These are phyloP conservation scores for Colletotrichum euphorbiae DNA, from an alignment of 2,329 filamentous ascomycete species.

Conservation along the genomic window DNA sequence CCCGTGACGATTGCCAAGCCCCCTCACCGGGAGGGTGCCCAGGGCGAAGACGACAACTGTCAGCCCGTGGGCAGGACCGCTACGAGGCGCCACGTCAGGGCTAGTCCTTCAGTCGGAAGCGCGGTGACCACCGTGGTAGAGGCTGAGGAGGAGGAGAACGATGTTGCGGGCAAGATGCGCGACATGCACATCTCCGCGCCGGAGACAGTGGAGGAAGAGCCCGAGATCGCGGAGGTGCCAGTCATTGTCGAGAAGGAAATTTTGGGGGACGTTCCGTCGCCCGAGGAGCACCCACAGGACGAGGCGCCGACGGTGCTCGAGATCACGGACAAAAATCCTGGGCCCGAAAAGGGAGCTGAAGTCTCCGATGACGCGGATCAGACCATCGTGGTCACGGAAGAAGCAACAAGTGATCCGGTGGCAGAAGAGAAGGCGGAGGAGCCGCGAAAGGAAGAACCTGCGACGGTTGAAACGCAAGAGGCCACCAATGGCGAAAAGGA, in stretches of 20 bases:
- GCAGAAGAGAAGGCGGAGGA: slow-evolving; percentile 27
- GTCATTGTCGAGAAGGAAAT: slow-evolving; percentile 55
- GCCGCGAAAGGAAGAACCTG: neutral
- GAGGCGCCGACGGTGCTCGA: slow-evolving; percentile 34
- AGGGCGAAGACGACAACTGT: slow-evolving; percentile 60
- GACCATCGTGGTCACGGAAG: neutral
- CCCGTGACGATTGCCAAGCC: slow-evolving; percentile 52
- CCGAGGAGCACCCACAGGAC: slow-evolving; percentile 43
- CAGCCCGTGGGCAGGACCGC: slow-evolving; percentile 72
- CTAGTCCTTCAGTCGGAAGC: slow-evolving; percentile 82
- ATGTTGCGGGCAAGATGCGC: slow-evolving; percentile 58
- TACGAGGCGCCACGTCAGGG: slow-evolving; percentile 83
- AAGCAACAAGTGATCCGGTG: slow-evolving; percentile 6
- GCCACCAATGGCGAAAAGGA: slow-evolving; percentile 14
- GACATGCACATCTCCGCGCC: slow-evolving; percentile 60
- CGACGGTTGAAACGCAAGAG: neutral
- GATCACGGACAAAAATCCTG: neutral
- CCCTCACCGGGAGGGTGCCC: slow-evolving; percentile 46
- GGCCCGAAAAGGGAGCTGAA: slow-evolving; percentile 5
- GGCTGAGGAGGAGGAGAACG: slow-evolving; percentile 78
- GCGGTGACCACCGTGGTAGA: slow-evolving; percentile 86
- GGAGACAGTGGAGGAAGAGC: slow-evolving; percentile 70
- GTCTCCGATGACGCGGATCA: slow-evolving; percentile 6
- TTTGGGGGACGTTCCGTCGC: slow-evolving; percentile 40
- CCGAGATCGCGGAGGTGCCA: slow-evolving; percentile 54